These are phyloP conservation scores for Gilbertella persicaria DNA, from an alignment of 371 early-diverging fungal genomes.

Conservation along the genomic window DNA sequence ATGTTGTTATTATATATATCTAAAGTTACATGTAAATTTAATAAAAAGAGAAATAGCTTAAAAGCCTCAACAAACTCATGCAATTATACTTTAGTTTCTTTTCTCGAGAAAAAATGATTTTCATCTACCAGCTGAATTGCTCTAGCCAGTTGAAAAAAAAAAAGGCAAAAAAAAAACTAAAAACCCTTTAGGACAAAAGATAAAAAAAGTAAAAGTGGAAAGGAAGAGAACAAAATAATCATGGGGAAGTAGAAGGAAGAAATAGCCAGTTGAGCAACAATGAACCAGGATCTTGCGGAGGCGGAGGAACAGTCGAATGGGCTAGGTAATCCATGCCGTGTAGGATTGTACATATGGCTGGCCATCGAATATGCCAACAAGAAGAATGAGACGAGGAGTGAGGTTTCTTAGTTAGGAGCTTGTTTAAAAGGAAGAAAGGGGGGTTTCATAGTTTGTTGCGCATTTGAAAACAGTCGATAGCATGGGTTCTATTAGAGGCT, in stretches of 20 bases:
- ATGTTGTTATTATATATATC: too few relatives aligned
- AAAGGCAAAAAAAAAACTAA: background rate
- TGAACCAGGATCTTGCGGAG: background rate
- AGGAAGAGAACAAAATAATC: background rate
- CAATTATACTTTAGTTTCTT: too few relatives aligned
- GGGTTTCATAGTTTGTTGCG: too few relatives aligned
- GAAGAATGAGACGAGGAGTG: background rate
- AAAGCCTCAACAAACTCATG: too few relatives aligned
- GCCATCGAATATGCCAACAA: background rate
- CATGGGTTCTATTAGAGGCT: too few relatives aligned
- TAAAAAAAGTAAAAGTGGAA: background rate
- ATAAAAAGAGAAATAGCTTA: background rate
- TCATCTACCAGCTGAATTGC: slow-evolving; percentile 1
- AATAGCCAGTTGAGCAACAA: background rate
- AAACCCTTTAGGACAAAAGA: background rate
- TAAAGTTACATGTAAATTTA: background rate
- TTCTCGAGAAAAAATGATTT: too few relatives aligned
- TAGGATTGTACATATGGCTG: background rate
- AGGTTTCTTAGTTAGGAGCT: background rate
- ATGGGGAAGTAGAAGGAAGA: background rate
- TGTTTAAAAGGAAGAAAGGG: background rate
- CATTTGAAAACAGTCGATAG: too few relatives aligned
- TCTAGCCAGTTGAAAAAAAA: background rate
- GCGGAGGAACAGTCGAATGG: background rate
- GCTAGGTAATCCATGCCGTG: background rate